Percentiles rank a stretch among this genome's conserved stretches.
phyloP scores from a whole-genome alignment of 495 filamentous ascomycete genomes.

The Aspergillus bertholletiae region DNA sequence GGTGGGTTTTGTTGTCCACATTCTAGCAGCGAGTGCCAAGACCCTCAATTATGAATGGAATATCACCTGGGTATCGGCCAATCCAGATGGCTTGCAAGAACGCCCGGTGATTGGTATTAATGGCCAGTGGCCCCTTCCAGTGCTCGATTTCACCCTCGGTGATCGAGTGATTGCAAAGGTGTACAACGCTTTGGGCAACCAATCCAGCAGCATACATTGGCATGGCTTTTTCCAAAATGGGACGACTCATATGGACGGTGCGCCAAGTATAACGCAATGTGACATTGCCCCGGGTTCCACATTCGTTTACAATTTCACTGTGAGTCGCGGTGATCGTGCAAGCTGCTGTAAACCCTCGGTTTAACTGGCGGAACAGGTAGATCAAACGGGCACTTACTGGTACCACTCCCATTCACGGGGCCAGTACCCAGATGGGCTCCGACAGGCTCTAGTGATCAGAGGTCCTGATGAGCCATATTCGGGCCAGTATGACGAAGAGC shows the following conservation, averaged over 20 bases:
- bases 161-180: slow-evolving; percentile 70
- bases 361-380: slow-evolving; percentile 31
- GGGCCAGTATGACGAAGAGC: slow-evolving; percentile 63
- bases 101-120: slow-evolving; percentile 79
- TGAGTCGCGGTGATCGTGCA: background rate
- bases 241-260: slow-evolving; percentile 72
- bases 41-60: slow-evolving; percentile 69
- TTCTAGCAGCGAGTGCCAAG: background rate
- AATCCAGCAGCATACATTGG: slow-evolving; percentile 70
- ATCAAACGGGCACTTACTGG: slow-evolving; percentile 78
- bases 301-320: slow-evolving; percentile 73
- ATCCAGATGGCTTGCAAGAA: slow-evolving; percentile 67
- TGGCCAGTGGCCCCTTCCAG: slow-evolving; percentile 70
- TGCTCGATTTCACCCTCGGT: slow-evolving; percentile 64
- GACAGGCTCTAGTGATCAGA: slow-evolving; percentile 68
- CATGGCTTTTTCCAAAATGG: slow-evolving; percentile 75
- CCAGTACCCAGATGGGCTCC: slow-evolving; percentile 75
- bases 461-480: slow-evolving; percentile 59
- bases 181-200: slow-evolving; percentile 68
- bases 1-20: background rate
- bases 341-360: background rate
- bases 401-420: slow-evolving; percentile 70
- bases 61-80: slow-evolving; percentile 74
- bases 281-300: slow-evolving; percentile 57
- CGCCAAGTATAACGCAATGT: slow-evolving; percentile 66